phyloP scores from a whole-genome alignment of 345 rosid species.

The Geranium rotundifolium region DNA sequence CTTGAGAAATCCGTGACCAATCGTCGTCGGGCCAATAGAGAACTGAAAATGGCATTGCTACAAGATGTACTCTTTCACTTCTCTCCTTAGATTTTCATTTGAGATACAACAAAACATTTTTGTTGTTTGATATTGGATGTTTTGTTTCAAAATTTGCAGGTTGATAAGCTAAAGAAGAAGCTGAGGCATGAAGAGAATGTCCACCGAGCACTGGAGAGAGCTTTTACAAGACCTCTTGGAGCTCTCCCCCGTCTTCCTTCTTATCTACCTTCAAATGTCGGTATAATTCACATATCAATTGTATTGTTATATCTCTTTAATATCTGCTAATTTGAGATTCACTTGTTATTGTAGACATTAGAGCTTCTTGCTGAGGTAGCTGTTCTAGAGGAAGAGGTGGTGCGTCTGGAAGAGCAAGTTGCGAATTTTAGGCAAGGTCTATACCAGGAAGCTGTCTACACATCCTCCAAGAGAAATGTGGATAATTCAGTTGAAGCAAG shows the following conservation, averaged over 20 bases:
- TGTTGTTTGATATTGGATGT: constrained; percentile 9
- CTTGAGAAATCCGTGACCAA: constrained; percentile 36
- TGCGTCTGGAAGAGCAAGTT: constrained; percentile 84
- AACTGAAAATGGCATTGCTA: constrained; percentile 61
- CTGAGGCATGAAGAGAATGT: constrained; percentile 94
- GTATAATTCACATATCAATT: constrained; percentile 10
- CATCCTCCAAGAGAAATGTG: constrained; percentile 51
- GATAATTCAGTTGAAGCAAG: constrained; percentile 36
- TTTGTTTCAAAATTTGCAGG: constrained; percentile 29
- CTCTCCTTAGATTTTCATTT: background rate
- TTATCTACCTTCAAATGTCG: constrained; percentile 79
- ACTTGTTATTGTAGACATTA: constrained; percentile 42
- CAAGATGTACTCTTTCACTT: constrained; percentile 54
- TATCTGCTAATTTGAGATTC: constrained; percentile 1
- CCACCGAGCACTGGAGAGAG: constrained; percentile 91
- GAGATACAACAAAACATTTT: background rate
- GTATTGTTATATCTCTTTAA: background rate
- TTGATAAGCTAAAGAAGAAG: constrained; percentile 88
- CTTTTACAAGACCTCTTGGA: constrained; percentile 86
- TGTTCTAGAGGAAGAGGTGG: constrained; percentile 93
- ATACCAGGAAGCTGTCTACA: constrained; percentile 70
- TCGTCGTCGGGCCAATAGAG: constrained; percentile 56
- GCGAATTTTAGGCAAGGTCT: constrained; percentile 81
- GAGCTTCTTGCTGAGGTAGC: constrained; percentile 99
- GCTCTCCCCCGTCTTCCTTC: constrained; percentile 96